phyloP scores from a whole-genome alignment of 805 yeast genomes.

The Brettanomyces sp. region DNA sequence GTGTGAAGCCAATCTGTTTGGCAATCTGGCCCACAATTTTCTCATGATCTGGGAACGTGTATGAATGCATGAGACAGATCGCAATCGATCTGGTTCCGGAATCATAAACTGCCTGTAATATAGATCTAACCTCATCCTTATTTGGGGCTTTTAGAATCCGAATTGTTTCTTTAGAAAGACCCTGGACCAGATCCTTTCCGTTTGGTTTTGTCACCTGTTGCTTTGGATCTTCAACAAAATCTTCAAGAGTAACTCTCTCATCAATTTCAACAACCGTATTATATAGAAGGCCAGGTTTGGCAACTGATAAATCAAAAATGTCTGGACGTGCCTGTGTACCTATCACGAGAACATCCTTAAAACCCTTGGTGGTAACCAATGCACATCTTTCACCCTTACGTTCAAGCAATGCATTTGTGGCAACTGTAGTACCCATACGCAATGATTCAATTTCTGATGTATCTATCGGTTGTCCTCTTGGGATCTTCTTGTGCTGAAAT shows the following conservation, averaged over 20 bases:
- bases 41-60: constrained; percentile 68
- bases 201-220: constrained; percentile 16
- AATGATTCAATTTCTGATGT: constrained; percentile 56
- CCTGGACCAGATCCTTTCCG: constrained; percentile 34
- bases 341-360: constrained; percentile 68
- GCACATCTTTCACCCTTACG: constrained; percentile 89
- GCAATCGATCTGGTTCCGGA: constrained; percentile 64
- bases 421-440: constrained; percentile 91
- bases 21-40: constrained; percentile 50
- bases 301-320: constrained; percentile 74
- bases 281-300: constrained; percentile 63
- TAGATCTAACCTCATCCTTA: constrained; percentile 28
- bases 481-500: constrained; percentile 43
- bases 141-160: constrained; percentile 47
- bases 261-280: constrained; percentile 75
- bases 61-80: constrained; percentile 63
- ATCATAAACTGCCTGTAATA: constrained; percentile 36
- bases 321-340: constrained; percentile 91
- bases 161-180: constrained; percentile 62
- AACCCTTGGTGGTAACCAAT: constrained; percentile 79
- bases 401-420: constrained; percentile 89
- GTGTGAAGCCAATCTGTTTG: constrained; percentile 51
- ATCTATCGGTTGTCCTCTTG: constrained; percentile 53
- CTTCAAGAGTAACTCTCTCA: constrained; percentile 82
- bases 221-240: constrained; percentile 66